These are phyloP conservation scores for Suillus paluster DNA, from an alignment of 768 basidiomycete genomes.

Conservation along the genomic window DNA sequence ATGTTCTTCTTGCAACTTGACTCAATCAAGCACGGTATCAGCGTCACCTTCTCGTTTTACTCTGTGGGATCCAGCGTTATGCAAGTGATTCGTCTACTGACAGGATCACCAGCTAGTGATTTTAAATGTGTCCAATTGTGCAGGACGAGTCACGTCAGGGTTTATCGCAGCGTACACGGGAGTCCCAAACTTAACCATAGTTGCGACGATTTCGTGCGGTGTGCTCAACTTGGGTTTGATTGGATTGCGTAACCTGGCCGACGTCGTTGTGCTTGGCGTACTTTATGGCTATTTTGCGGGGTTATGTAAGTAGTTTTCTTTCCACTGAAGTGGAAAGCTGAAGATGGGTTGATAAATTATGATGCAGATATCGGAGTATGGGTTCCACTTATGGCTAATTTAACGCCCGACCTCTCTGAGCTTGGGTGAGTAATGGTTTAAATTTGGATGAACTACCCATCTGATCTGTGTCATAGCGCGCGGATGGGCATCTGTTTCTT, in stretches of 20 bases:
- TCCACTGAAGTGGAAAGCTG: not conserved
- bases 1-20: conserved; percentile 63
- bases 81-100: not conserved
- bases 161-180: conserved; percentile 48
- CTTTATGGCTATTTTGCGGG: conserved; percentile 55
- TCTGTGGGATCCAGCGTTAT: conserved; percentile 39
- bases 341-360: not conserved
- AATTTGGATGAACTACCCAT: not conserved
- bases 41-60: conserved; percentile 57
- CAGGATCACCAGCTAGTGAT: conserved; percentile 47
- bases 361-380: conserved; percentile 41
- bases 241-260: conserved; percentile 37
- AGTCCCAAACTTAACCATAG: conserved; percentile 45
- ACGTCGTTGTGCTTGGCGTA: conserved; percentile 43
- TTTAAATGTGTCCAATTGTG: conserved; percentile 52
- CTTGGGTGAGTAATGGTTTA: conserved; percentile 44
- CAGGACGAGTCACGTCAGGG: conserved; percentile 55
- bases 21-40: conserved; percentile 50
- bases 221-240: conserved; percentile 50
- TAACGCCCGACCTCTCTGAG: conserved; percentile 50
- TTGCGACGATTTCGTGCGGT: conserved; percentile 35
- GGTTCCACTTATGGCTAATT: conserved; percentile 46
- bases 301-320: conserved; percentile 32
- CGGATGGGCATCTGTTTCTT: conserved; percentile 29
- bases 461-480: conserved; percentile 15